Conservation (phyloP, 2,329 filamentous ascomycete species). For the Alternaria sp. region DNA sequence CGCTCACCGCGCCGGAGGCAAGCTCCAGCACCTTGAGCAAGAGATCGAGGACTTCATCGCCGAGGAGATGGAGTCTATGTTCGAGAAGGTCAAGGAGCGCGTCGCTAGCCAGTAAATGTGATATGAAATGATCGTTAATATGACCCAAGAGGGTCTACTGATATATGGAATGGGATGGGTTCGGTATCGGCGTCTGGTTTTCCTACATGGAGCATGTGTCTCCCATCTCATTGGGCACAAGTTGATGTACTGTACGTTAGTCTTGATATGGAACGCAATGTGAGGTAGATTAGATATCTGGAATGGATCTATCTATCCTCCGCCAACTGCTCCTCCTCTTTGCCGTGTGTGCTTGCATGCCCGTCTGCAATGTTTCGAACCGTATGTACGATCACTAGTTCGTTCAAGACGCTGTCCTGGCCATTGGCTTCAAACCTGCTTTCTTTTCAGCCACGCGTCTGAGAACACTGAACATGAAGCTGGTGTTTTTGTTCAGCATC, state of each 20-base stretch:
- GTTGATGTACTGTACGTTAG: slow-evolving; percentile 18
- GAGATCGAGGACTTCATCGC: slow-evolving; percentile 57
- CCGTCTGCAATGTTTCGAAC: too few relatives aligned
- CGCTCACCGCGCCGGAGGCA: slow-evolving; percentile 52
- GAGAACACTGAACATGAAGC: neutral
- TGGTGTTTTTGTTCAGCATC: neutral
- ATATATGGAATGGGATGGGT: slow-evolving; percentile 9
- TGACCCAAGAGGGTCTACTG: slow-evolving; percentile 6
- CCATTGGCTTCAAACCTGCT: neutral
- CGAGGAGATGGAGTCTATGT: slow-evolving; percentile 58
- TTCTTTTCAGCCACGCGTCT: neutral
- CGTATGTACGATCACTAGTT: too few relatives aligned
- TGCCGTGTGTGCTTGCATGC: too few relatives aligned
- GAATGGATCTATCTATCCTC: slow-evolving; percentile 8
- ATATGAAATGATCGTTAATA: neutral
- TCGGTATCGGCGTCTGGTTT: slow-evolving; percentile 9
- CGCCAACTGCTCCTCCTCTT: too few relatives aligned
- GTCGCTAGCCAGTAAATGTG: slow-evolving; percentile 40
- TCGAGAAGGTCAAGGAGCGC: slow-evolving; percentile 59
- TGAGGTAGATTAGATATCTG: slow-evolving; percentile 17
- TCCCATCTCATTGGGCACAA: slow-evolving; percentile 14
- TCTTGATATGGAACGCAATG: slow-evolving; percentile 6
- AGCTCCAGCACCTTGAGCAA: slow-evolving; percentile 54
- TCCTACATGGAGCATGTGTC: slow-evolving; percentile 13
- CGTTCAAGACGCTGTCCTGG: too few relatives aligned